phyloP scores from a whole-genome alignment of 345 rosid species.

The Salix caprea region DNA sequence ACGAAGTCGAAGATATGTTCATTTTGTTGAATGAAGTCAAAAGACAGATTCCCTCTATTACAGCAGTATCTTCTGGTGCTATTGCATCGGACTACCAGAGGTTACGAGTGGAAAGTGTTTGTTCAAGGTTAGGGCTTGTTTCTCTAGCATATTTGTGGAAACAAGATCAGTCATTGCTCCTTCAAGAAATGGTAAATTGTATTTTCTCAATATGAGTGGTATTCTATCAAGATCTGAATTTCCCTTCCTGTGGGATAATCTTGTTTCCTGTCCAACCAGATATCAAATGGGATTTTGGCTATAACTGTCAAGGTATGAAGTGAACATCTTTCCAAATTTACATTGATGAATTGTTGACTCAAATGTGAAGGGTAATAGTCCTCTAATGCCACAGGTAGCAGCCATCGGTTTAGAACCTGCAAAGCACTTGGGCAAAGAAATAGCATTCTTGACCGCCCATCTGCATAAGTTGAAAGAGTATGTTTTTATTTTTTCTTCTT shows the following conservation, averaged over 20 bases:
- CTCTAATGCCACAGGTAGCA: constrained; percentile 58
- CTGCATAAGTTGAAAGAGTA: constrained; percentile 90
- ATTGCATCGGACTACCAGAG: constrained; percentile 97
- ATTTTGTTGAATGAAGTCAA: constrained; percentile 72
- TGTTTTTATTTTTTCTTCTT: constrained; percentile 13
- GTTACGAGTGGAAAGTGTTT: constrained; percentile 88
- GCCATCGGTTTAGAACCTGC: constrained; percentile 88
- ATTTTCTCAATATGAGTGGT: constrained; percentile 12
- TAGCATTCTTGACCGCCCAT: constrained; percentile 58
- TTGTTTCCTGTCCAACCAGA: constrained; percentile 40
- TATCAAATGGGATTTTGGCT: constrained; percentile 61
- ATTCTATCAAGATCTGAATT: not conserved
- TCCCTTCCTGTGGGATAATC: constrained; percentile 14
- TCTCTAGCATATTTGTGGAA: constrained; percentile 96
- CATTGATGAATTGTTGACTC: not conserved
- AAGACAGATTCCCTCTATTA: constrained; percentile 69
- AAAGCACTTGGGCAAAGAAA: constrained; percentile 87
- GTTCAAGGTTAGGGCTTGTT: constrained; percentile 98
- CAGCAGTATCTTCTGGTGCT: constrained; percentile 92
- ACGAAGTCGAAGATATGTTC: constrained; percentile 95
- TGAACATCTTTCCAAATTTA: not conserved
- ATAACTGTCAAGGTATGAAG: constrained; percentile 70
- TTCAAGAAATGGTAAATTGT: constrained; percentile 81
- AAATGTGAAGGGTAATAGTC: not conserved
- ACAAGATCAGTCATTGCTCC: constrained; percentile 93